Percentiles rank a stretch among this genome's conserved stretches.
These are phyloP conservation scores for Elongisporangium anandrum DNA, from an alignment of 352 stramenopile genomes.

Conservation along the genomic window DNA sequence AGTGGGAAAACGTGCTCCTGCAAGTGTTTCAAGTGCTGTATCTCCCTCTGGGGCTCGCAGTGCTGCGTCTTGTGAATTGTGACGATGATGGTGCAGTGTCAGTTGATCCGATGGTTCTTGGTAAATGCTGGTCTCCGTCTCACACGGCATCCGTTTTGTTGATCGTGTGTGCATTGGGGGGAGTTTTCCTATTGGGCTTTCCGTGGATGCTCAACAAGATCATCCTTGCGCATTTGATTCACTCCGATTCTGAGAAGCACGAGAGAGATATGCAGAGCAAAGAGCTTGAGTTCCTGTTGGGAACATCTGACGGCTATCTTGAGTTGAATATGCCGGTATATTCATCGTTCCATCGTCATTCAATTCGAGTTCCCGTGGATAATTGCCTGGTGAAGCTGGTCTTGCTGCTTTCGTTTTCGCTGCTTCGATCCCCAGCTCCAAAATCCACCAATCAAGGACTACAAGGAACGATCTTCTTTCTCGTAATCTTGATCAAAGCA, in stretches of 20 bases:
- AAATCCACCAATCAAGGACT: conserved; percentile 34
- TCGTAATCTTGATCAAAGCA: conserved; percentile 17
- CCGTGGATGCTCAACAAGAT: conserved; percentile 28
- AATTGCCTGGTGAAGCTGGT: conserved; percentile 41
- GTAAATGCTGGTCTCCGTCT: conserved; percentile 17
- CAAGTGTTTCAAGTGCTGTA: conserved; percentile 47
- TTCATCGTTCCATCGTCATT: conserved; percentile 36
- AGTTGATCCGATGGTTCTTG: conserved; percentile 35
- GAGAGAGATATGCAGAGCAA: conserved; percentile 44
- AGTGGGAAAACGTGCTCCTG: conserved; percentile 45
- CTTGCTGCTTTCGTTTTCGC: conserved; percentile 47
- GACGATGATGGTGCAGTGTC: conserved; percentile 28
- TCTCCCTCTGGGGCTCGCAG: conserved; percentile 48
- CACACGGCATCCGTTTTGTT: conserved; percentile 24
- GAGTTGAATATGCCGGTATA: conserved; percentile 53
- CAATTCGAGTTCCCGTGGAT: conserved; percentile 23
- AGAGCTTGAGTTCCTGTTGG: conserved; percentile 52
- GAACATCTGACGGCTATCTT: conserved; percentile 50
- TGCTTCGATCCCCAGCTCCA: conserved; percentile 36
- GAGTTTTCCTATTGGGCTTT: conserved; percentile 39
- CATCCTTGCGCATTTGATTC: conserved; percentile 27
- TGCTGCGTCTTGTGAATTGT: conserved; percentile 61
- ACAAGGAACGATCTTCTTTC: conserved; percentile 47
- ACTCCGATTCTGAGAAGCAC: conserved; percentile 25
- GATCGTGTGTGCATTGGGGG: conserved; percentile 31